Base-by-base conservation (phyloP, 495 filamentous ascomycete genomes). In the Hypomontagnella monticulosa region DNA sequence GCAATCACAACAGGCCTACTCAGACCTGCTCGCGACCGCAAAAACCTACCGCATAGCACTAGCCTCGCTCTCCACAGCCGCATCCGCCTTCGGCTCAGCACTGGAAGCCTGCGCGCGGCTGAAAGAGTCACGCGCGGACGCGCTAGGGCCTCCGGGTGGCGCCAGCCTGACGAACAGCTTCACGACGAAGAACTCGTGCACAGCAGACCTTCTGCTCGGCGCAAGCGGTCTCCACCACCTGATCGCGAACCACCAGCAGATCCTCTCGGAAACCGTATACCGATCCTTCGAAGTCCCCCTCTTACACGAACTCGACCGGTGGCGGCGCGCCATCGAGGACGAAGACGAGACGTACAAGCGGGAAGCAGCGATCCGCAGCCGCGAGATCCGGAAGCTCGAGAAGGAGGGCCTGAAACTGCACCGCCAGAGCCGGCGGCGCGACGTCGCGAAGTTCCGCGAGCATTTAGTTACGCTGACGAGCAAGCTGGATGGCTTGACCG, bases 231-330 rank as follows among this genome's bases (percentile, higher is more conserved):
- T 89, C 41, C 86, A 89, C 65, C 85, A 89, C 63, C 74, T 89
- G 20, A 81, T 88, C 16, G 85, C 85, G 10, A 89, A 88, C 71
- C 87, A 89, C 72, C 84, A 86, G 70, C 84, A 88, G 60, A 87
- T 89, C 59, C 77, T 89, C 0, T 80, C 76, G 18, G 86, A 89
- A 66, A 86, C 83, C 4, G 82, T 89, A n/a, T 88, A 89, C 72
- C 76, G 86, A 14, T 79, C 78, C 41, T 89, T 89, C 65, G 86
- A 89, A 70, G 86, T 88, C 6, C 86, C 86, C 20, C 73, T 89
- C 15, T 73, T 89, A 23, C 85, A 88, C 72, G 86, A 89, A 71
- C 73, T 89, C 42, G 86, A 89, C 69, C 78, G 78, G 38, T 89
- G 86, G 83, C 81, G 80, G 11, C 75, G 75, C 19, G 79, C 81